Conservation (phyloP, 2,329 filamentous ascomycete genomes). For the Furcasterigmium furcatum region DNA sequence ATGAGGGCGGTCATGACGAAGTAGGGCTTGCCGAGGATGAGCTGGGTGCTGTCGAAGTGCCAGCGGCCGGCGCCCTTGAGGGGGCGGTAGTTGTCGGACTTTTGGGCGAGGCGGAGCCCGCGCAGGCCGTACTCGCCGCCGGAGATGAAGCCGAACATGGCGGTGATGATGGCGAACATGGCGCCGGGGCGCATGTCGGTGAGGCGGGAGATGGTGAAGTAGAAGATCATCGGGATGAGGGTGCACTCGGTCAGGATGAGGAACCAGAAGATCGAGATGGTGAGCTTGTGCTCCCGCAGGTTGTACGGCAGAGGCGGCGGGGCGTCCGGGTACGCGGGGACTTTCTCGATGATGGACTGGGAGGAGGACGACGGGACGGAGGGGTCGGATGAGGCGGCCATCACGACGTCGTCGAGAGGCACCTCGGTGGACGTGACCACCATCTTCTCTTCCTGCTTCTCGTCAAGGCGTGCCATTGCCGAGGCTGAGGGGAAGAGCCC, state of each 20-base stretch:
- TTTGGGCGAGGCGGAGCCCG: slow-evolving; percentile 1
- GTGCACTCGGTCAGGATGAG: slow-evolving; percentile 19
- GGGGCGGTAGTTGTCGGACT: neutral
- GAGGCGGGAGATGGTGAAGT: neutral
- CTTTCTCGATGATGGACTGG: neutral
- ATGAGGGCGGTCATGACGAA: slow-evolving; percentile 2
- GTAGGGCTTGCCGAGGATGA: slow-evolving; percentile 1
- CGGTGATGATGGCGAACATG: slow-evolving; percentile 2
- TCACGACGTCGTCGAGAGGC: neutral
- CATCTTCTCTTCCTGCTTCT: neutral
- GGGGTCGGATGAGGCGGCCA: neutral
- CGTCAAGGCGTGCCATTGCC: neutral
- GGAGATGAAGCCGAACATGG: slow-evolving; percentile 1
- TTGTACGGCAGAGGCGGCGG: slow-evolving; percentile 15
- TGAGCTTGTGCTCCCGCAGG: slow-evolving; percentile 18
- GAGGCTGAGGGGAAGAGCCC: too few relatives aligned
- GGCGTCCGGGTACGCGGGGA: neutral
- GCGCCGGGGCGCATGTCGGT: slow-evolving; percentile 12
- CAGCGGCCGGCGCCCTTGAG: neutral
- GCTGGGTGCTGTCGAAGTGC: neutral
- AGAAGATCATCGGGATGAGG: slow-evolving; percentile 6
- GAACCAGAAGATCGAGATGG: slow-evolving; percentile 16
- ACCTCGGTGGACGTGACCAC: neutral
- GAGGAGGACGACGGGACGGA: neutral
- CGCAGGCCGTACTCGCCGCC: slow-evolving; percentile 1